These are phyloP conservation scores for Sporothrix mexicana DNA, from an alignment of 2,329 filamentous ascomycete species.

Conservation along the genomic window DNA sequence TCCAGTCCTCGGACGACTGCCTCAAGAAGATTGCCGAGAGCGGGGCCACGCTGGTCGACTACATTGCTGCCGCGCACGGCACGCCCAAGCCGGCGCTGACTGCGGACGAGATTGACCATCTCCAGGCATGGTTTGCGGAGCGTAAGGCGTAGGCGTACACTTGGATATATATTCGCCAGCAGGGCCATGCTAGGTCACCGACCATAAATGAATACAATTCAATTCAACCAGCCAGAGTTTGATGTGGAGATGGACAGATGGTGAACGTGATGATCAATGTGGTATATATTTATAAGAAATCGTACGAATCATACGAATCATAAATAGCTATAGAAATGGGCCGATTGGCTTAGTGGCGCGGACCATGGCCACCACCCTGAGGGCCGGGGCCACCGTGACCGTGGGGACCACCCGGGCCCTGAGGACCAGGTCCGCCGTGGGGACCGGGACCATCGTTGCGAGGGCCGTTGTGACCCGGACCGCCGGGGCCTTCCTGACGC, in stretches of 20 bases:
- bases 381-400: constrained; percentile 1
- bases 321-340: not conserved
- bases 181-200: too few species aligned
- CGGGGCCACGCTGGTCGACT: constrained; percentile 21
- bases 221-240: too few species aligned
- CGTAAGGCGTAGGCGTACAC: too few species aligned
- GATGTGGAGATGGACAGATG: too few species aligned
- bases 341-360: not conserved
- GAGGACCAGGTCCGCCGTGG: not conserved
- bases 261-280: too few species aligned
- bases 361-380: not conserved
- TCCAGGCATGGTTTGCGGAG: constrained; percentile 35
- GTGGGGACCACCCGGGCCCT: not conserved
- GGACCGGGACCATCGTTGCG: not conserved
- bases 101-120: constrained; percentile 30
- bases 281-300: too few species aligned
- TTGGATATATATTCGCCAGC: too few species aligned
- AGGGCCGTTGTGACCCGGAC: not conserved
- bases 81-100: constrained; percentile 28
- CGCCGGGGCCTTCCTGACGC: not conserved
- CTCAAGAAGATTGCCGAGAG: not conserved
- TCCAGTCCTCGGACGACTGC: not conserved
- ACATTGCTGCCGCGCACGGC: constrained; percentile 5
- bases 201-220: too few species aligned
- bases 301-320: too few species aligned